These are phyloP conservation scores for Schizothecium vesticola DNA, from an alignment of 495 filamentous ascomycete genomes.

Conservation along the genomic window DNA sequence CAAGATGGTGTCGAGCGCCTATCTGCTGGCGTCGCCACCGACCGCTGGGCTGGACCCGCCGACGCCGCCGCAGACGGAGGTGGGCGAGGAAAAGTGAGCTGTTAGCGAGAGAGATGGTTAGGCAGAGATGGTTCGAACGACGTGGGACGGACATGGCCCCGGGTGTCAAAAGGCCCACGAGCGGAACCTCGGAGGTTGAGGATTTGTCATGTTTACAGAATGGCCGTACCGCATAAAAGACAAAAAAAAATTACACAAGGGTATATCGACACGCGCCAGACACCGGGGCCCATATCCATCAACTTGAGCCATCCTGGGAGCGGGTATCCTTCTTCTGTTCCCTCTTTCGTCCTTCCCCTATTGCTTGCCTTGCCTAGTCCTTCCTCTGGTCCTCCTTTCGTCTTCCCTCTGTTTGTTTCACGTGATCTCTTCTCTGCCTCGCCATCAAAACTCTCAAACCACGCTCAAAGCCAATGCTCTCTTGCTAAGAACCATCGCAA, in stretches of 20 bases:
- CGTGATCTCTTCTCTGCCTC: no score
- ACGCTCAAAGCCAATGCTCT: background rate
- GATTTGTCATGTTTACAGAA: background rate
- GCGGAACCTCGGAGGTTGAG: background rate
- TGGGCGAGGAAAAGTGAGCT: background rate
- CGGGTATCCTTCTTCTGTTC: background rate
- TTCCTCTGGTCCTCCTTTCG: background rate
- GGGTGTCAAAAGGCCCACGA: background rate
- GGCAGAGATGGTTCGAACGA: background rate
- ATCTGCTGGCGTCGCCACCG: constrained; percentile 69
- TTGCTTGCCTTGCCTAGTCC: background rate
- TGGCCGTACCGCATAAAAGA: background rate
- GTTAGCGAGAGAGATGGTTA: background rate
- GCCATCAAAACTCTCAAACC: background rate
- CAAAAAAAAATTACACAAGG: background rate
- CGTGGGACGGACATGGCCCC: background rate
- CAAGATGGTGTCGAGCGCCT: constrained; percentile 64
- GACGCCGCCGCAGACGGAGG: constrained; percentile 15
- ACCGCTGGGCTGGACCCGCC: constrained; percentile 49
- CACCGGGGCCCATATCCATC: background rate
- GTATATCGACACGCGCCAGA: background rate
- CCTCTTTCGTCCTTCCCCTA: background rate
- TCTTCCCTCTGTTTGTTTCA: background rate
- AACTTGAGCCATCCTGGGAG: background rate
- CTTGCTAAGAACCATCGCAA: background rate